Base-by-base conservation (phyloP, 2,329 filamentous ascomycete genomes). In the Scorias spongiosa region DNA sequence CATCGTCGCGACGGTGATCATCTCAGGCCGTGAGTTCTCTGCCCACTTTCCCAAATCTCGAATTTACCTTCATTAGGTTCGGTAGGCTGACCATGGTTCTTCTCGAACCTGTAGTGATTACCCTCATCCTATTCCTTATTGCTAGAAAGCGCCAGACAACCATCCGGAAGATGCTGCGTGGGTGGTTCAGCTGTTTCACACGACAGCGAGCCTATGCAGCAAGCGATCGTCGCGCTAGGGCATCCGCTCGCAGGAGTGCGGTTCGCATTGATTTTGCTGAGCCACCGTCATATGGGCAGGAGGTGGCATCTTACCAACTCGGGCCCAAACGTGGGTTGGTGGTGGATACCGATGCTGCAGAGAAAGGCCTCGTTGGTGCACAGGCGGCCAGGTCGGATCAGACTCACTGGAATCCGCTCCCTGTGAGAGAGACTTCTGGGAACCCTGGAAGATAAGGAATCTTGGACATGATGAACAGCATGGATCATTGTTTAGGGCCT, bases 81-180 rank as follows among this genome's bases (percentile, higher is more conserved):
- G 20, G 3, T 26, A 26, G 20, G 20, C 20, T 26, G 20, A 26
- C 20, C 20, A 26, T 4, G 20, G 20, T 7, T 26, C 20, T 7
- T 26, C 7, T 3, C 20, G 20, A 26, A 26, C 5, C 32, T 5
- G 9, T 15, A 82, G 81, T 80, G 49, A 70, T 69, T 17, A 80
- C 74, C 29, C 75, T 78, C 2, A 65, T 76, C 2, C 74, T 91
- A 26, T 93, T 83, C 66, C 85, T 80, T 61, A 60, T 89, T 32
- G 82, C 85, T 44, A 91, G 91, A 70, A 87, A 85, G 66, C 76
- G 80, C 40, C 83, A 88, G 62, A 91, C 85, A 85, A 82, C 79
- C 51, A 69, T 91, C 51, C 76, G 79, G 46, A 76, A 84, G 57
- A 81, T 72, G 28, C 69, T 93, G 45, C 20, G 20, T 26, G 20